Base-by-base conservation (phyloP, 2,329 filamentous ascomycete genomes). In the Fusarium nisikadoi region DNA sequence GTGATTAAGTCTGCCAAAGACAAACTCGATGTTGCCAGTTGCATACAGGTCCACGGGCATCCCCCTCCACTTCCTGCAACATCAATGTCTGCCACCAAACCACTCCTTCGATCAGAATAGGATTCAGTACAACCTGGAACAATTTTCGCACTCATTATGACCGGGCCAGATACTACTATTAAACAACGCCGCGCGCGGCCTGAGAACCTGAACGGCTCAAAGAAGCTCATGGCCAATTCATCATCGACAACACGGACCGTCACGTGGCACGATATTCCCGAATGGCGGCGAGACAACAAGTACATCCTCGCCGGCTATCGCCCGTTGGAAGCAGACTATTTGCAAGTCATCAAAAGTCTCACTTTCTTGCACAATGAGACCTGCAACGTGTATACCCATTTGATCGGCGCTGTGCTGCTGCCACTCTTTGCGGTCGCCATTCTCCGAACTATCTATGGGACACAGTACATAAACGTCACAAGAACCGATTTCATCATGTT, bases 281-380 rank as follows among this genome's bases (percentile, higher is more conserved):
- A 58, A 12, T 41, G 55, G 43, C 43, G 43, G 35, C 55, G 12
- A 4, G 43, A 58, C 3, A 58, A 58, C 20, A 41, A 58, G 27
- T 58, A 58, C 13, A 58, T 58, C 2, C 20, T 33, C n/a, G 2
- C 43, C 20, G 35, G 35, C 0, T 58, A 58, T 41, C 35, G 55
- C 20, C 42, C 35, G 1, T 25, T 50, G 6, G 27, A 58, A 41
- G 55, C 25, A 33, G 33, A 50, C 17, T 39, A 58, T 50, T 19
- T 41, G 1, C 43, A 50, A 33, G 43, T 41, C 2, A 1, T 50
- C 9, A 58, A 50, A 41, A n/a, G 55, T 50, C 55, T 58, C 5
- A 58, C 55, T n/a, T 58, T 58, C 55, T 58, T 58, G 3, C 43
- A 50, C 9, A 50, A 50, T 58, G 27, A 58, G 55, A 41, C 55